Evolutionary conservation across 345 rosid species (phyloP).

Genomic region (Lumnitzera littorea): DNA sequence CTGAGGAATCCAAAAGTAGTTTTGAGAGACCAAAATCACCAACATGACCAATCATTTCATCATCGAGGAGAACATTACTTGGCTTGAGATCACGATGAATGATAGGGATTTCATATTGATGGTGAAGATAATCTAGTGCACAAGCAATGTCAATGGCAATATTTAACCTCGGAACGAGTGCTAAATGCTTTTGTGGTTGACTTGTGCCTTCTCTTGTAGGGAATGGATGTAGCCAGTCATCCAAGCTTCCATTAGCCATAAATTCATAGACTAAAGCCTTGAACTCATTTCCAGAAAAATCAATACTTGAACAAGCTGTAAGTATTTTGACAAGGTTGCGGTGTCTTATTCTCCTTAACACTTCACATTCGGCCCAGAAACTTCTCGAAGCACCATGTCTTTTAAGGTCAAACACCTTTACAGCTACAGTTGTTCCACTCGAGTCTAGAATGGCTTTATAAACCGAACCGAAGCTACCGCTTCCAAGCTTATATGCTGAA

Average conservation of each 20-base stretch:
- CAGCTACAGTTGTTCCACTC: neutral
- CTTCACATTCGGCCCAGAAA: constrained; percentile 9
- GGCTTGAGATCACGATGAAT: constrained; percentile 5
- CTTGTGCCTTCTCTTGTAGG: neutral
- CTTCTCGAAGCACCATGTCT: neutral
- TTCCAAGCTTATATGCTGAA: neutral
- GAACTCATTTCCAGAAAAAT: constrained; percentile 6
- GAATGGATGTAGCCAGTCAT: constrained; percentile 7
- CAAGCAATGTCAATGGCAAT: constrained; percentile 9
- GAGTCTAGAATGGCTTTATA: constrained; percentile 5
- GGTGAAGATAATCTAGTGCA: constrained; percentile 11
- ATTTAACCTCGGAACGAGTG: constrained; percentile 3
- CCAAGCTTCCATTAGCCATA: constrained; percentile 11
- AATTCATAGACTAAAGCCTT: constrained; percentile 10
- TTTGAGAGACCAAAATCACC: constrained; percentile 9
- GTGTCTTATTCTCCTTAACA: constrained; percentile 6
- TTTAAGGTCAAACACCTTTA: constrained; percentile 7
- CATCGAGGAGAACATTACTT: constrained; percentile 9
- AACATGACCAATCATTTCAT: constrained; percentile 9
- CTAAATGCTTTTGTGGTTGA: neutral
- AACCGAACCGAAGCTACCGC: constrained; percentile 10
- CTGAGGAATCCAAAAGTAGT: neutral
- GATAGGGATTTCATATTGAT: neutral
- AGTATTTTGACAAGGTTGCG: constrained; percentile 8
- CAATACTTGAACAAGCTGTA: constrained; percentile 8